These are phyloP conservation scores for Ophiostoma sp. DNA, from an alignment of 2,329 filamentous ascomycete species.

Conservation along the genomic window DNA sequence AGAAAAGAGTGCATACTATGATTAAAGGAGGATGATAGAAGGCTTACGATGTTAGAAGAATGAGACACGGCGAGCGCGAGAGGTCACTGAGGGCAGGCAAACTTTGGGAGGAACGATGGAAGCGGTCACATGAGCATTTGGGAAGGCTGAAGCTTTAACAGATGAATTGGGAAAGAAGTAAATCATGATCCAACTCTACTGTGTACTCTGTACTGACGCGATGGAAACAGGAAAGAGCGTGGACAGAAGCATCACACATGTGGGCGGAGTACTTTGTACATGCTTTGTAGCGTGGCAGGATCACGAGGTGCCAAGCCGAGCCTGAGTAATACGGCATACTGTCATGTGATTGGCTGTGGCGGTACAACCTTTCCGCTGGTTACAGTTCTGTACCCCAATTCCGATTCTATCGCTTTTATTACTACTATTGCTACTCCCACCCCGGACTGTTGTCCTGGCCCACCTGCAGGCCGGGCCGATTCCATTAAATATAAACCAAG, in stretches of 20 bases:
- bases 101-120: background rate
- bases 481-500: background rate
- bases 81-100: background rate
- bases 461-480: slow-evolving; percentile 12
- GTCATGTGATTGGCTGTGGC: background rate
- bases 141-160: slow-evolving; percentile 2
- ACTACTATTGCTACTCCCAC: background rate
- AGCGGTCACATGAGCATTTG: slow-evolving; percentile 1
- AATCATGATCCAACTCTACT: background rate
- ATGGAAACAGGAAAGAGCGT: background rate
- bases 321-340: slow-evolving; percentile 3
- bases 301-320: slow-evolving; percentile 12
- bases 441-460: slow-evolving; percentile 1
- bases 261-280: background rate
- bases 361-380: background rate
- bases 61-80: background rate
- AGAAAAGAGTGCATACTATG: background rate
- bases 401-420: too few species aligned
- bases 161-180: background rate
- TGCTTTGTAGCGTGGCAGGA: background rate
- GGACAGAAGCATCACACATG: background rate
- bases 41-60: background rate
- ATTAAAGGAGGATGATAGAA: background rate
- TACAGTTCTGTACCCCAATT: background rate
- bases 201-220: too few species aligned